Conservation (phyloP, 306 rosid species). For the Albizia julibrissin region DNA sequence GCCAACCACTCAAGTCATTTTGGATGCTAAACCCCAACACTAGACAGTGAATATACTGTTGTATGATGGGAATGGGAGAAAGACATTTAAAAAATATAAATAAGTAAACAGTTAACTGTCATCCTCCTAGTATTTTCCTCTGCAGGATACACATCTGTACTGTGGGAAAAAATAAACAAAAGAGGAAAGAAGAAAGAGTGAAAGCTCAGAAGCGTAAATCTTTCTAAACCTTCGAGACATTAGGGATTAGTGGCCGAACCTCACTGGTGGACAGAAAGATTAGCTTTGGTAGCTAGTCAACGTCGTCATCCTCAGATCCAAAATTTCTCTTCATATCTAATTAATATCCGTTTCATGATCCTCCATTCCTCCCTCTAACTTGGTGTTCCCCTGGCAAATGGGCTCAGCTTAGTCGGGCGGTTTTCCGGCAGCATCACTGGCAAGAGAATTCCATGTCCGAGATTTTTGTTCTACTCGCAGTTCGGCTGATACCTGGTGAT, state of each 20-base stretch:
- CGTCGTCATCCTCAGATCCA: slow-evolving; percentile 45
- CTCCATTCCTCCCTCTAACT: slow-evolving; percentile 16
- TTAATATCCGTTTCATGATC: background rate
- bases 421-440: slow-evolving; percentile 5
- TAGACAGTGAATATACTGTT: background rate
- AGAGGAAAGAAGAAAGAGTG: background rate
- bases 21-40: background rate
- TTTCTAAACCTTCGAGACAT: background rate
- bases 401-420: slow-evolving; percentile 22
- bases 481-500: slow-evolving; percentile 32
- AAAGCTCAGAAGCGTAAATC: background rate
- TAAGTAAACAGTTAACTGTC: no score
- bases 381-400: slow-evolving; percentile 7
- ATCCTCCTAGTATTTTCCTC: no score
- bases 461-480: slow-evolving; percentile 3
- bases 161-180: background rate
- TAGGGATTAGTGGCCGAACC: background rate
- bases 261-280: background rate
- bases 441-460: slow-evolving; percentile 38
- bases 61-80: background rate
- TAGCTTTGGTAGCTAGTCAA: slow-evolving; percentile 48
- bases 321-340: slow-evolving; percentile 20
- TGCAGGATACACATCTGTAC: no score
- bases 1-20: background rate
- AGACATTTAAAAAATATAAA: no score